Percentiles rank a stretch among this genome's conserved stretches.
Evolutionary conservation across 176 grass and related monocot species (phyloP).

Genomic region (Zizania latifolia): DNA sequence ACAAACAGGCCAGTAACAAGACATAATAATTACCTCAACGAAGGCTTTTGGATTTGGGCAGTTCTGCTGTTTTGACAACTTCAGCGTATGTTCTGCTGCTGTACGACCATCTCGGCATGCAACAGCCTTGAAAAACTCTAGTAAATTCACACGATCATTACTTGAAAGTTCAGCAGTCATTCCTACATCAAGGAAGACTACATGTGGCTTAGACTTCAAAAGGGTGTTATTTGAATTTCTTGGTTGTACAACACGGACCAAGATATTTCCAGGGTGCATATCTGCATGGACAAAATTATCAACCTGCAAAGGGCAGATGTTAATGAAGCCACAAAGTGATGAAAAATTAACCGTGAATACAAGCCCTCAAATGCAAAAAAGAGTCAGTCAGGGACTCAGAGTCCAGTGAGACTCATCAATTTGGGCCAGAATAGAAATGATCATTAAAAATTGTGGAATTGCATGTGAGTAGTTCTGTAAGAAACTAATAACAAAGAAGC

Average conservation of each 20-base stretch:
- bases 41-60: slow-evolving; percentile 95
- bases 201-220: slow-evolving; percentile 82
- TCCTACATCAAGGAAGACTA: slow-evolving; percentile 95
- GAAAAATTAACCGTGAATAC: background rate
- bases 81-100: slow-evolving; percentile 77
- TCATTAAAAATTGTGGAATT: background rate
- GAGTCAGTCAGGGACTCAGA: background rate
- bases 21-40: slow-evolving; percentile 61
- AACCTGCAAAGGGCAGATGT: slow-evolving; percentile 51
- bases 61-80: slow-evolving; percentile 78
- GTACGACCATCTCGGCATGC: slow-evolving; percentile 75
- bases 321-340: background rate
- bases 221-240: slow-evolving; percentile 52
- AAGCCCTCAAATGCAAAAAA: too few species aligned
- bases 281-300: slow-evolving; percentile 99
- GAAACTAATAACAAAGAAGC: background rate
- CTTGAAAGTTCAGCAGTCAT: slow-evolving; percentile 97
- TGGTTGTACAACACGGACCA: slow-evolving; percentile 67
- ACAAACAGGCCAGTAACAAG: background rate
- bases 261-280: slow-evolving; percentile 99
- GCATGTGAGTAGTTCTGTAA: background rate
- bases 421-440: too few species aligned
- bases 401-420: background rate
- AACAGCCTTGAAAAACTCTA: slow-evolving; percentile 97
- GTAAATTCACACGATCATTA: slow-evolving; percentile 78